Evolutionary conservation across 169 alveolate species (phyloP).

Genomic region (Plasmodium cynomolgi): DNA sequence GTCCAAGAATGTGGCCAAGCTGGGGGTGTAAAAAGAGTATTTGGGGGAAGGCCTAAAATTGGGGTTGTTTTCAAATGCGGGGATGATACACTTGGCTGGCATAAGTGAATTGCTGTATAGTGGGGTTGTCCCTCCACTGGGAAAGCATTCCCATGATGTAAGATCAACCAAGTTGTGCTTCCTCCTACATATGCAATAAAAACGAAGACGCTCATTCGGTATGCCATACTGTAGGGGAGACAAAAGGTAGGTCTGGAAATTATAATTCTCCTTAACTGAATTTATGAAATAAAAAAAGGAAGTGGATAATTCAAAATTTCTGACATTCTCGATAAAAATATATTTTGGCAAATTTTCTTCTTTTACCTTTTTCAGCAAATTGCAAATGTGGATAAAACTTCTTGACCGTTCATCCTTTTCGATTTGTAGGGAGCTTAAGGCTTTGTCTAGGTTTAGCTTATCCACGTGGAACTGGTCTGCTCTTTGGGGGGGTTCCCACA

Average conservation of each 20-base stretch:
- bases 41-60: neutral
- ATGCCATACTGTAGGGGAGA: constrained; percentile 70
- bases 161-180: neutral
- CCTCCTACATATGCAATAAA: constrained; percentile 63
- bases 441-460: constrained; percentile 4
- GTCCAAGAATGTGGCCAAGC: constrained; percentile 42
- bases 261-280: constrained; percentile 49
- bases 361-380: constrained; percentile 26
- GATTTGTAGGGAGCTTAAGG: neutral
- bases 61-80: neutral
- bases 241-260: constrained; percentile 52
- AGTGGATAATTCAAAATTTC: constrained; percentile 52
- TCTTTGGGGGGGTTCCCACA: neutral
- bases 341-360: constrained; percentile 42
- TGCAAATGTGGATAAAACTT: constrained; percentile 63
- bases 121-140: neutral
- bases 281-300: constrained; percentile 61
- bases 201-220: constrained; percentile 73
- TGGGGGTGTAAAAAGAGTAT: constrained; percentile 39
- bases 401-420: constrained; percentile 53
- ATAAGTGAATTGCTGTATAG: constrained; percentile 45
- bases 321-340: constrained; percentile 71
- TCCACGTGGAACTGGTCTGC: neutral
- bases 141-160: neutral
- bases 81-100: constrained; percentile 17